Conservation (phyloP, 768 basidiomycete species). For the Suillus hirtellus region DNA sequence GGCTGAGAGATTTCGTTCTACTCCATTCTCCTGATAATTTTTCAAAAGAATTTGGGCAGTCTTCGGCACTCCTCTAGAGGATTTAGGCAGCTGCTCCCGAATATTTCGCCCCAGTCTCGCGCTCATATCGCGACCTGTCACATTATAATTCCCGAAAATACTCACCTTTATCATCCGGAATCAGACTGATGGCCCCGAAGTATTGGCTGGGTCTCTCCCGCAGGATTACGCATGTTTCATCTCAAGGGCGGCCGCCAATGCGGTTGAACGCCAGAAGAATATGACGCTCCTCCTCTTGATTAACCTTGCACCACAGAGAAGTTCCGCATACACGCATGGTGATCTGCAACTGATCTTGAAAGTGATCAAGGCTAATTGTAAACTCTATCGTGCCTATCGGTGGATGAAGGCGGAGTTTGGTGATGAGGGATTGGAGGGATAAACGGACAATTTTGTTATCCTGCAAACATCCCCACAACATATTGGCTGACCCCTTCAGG, state of each 20-base stretch:
- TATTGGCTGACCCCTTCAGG: conserved; percentile 95
- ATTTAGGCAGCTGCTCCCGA: conserved; percentile 2
- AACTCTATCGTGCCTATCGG: conserved; percentile 32
- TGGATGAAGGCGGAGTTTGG: conserved; percentile 2
- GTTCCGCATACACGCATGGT: conserved; percentile 20
- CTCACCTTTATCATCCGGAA: conserved; percentile 21
- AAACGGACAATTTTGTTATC: conserved; percentile 37
- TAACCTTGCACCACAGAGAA: conserved; percentile 18
- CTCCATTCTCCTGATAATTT: background rate
- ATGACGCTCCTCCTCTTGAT: conserved; percentile 14
- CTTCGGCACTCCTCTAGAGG: background rate
- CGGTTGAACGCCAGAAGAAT: conserved; percentile 12
- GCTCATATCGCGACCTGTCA: conserved; percentile 28
- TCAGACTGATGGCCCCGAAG: conserved; percentile 25
- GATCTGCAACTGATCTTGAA: conserved; percentile 21
- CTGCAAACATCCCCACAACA: conserved; percentile 92
- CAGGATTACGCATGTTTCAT: conserved; percentile 21
- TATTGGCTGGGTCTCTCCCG: conserved; percentile 16
- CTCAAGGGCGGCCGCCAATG: conserved; percentile 16
- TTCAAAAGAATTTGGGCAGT: background rate
- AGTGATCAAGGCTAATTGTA: conserved; percentile 36
- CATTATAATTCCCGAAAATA: conserved; percentile 19
- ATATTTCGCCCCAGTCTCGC: conserved; percentile 18
- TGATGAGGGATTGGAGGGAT: conserved; percentile 13
- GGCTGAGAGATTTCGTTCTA: background rate